A percentile compares a stretch with the other conserved stretches of the same genome.
Evolutionary conservation across 2,329 filamentous ascomycete genomes (phyloP).

Genomic region (Ceratocystis ficicola): DNA sequence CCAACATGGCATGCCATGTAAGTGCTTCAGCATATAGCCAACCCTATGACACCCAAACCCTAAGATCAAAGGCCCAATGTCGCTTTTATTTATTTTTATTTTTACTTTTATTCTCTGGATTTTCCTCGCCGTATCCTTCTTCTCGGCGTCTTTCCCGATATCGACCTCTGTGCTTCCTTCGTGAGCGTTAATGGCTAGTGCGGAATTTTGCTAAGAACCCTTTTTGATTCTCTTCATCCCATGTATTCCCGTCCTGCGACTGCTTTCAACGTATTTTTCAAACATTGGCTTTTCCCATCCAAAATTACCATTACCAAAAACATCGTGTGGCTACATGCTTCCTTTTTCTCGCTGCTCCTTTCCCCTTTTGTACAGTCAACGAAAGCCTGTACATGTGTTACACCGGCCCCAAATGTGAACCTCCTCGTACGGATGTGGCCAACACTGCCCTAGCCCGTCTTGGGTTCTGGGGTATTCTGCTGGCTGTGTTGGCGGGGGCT

Average conservation of each 20-base stretch:
- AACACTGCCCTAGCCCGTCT: neutral
- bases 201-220: neutral
- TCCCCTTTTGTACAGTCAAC: neutral
- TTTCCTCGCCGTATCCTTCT: neutral
- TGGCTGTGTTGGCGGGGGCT: neutral
- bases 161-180: neutral
- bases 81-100: too few species aligned
- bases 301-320: neutral
- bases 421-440: neutral
- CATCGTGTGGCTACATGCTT: neutral
- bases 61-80: too few species aligned
- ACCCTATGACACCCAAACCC: too few species aligned
- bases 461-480: neutral
- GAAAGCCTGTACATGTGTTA: too few species aligned
- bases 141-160: neutral
- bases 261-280: too few species aligned
- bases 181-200: neutral
- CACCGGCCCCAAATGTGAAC: neutral
- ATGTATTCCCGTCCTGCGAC: slow-evolving; percentile 6
- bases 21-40: too few species aligned
- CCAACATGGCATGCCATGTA: too few species aligned
- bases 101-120: neutral
- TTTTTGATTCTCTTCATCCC: slow-evolving; percentile 1
- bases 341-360: neutral
- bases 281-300: too few species aligned